Base-by-base conservation (phyloP, 2,329 filamentous ascomycete genomes). In the Beauveria medogensis region DNA sequence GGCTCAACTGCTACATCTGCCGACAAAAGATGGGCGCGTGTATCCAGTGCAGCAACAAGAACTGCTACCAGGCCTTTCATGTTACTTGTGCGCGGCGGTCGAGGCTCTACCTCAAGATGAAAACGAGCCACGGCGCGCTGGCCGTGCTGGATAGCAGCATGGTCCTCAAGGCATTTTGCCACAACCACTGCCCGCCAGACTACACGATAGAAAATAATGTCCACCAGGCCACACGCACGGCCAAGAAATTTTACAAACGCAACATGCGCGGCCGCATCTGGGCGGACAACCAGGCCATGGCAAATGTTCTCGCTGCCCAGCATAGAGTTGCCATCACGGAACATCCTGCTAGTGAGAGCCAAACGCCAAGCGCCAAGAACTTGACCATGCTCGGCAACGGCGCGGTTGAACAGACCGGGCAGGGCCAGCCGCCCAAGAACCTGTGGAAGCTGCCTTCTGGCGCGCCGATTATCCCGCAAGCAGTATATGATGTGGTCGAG, bases 1-100 rank as follows among this genome's bases (percentile, higher is more conserved):
- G 90, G 72, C 78, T 97, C 70, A 87, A 84, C 46, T 99, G 94
- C 76, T 99, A 99, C 73, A 95, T 99, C 61, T 99, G 94, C 76
- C 89, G 92, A 66, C 94, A 99, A 75, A 89, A 88, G 68, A 99
- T 99, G 94, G 94, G 94, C 24, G 93, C 94, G 46, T 97, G 93
- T 73, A 97, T 99, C 63, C 94, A 99, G 73, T 99, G 94, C 74
- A 91, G 92, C 63, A 97, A 97, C 77, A 97, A 97, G 75, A 91
- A 89, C 64, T 99, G 94, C 74, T 99, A 96, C 70, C 88, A 93
- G 69, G 94, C 94, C 9, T 99, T 99, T 72, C 94, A 99, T 74
- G 92, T 97, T 59, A 97, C 94, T 5, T 99, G 94, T 72, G 94
- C 94, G 26, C 85, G 94, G 60, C 86, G 90, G 68, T 92, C 92